phyloP scores from a whole-genome alignment of 768 basidiomycete species.

The Chalciporus pseudorubinellus region DNA sequence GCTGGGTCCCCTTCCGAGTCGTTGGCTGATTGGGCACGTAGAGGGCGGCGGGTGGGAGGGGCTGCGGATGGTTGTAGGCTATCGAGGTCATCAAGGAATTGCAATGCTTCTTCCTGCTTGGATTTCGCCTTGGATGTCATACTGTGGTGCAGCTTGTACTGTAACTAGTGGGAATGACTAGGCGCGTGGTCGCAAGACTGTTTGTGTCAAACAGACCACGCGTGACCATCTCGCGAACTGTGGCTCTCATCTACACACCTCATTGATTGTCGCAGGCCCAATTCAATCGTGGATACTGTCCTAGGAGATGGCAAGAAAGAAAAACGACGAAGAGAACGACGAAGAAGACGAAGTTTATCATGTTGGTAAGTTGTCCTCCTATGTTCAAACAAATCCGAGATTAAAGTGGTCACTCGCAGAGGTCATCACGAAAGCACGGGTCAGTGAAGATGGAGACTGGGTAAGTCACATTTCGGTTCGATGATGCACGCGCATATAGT shows the following conservation, averaged over 20 bases:
- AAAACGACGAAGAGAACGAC: constrained; percentile 24
- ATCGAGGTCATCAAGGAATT: constrained; percentile 93
- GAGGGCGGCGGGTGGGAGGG: constrained; percentile 25
- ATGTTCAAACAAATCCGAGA: neutral
- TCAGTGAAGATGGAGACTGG: constrained; percentile 49
- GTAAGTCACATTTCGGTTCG: constrained; percentile 35
- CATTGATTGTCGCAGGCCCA: neutral
- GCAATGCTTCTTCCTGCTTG: constrained; percentile 85
- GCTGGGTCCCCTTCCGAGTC: constrained; percentile 74
- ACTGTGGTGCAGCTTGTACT: neutral
- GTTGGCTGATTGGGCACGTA: constrained; percentile 28
- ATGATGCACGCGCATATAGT: neutral
- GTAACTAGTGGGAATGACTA: neutral
- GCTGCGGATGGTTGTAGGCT: constrained; percentile 54
- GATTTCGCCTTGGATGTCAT: constrained; percentile 59
- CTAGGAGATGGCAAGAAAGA: constrained; percentile 25
- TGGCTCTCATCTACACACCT: neutral
- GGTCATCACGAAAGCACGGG: constrained; percentile 59
- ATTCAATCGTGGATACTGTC: neutral
- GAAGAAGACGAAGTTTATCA: constrained; percentile 41
- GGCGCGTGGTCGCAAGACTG: too few relatives aligned
- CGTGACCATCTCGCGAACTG: neutral
- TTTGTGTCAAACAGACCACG: constrained; percentile 11
- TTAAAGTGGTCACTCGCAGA: constrained; percentile 36
- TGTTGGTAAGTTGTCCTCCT: constrained; percentile 39